A percentile compares a stretch with the other conserved stretches of the same genome.
These are phyloP conservation scores for Penicillium diatomitis DNA, from an alignment of 495 filamentous ascomycete species.

Conservation along the genomic window DNA sequence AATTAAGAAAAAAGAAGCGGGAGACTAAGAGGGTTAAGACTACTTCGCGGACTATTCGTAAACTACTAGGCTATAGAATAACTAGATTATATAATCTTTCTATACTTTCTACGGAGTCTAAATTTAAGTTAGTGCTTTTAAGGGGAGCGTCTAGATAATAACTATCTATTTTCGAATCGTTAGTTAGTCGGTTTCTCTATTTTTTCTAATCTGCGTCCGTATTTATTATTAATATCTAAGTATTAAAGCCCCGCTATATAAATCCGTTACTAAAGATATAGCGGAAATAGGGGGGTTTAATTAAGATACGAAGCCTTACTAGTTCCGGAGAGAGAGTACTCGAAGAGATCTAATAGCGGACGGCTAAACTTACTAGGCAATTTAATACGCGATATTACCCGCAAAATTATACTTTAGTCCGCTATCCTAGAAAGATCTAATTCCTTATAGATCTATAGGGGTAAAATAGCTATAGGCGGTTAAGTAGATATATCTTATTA, in stretches of 20 bases:
- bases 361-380: not conserved
- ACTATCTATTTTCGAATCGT: not conserved
- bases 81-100: not conserved
- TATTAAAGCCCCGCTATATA: not conserved
- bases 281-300: not conserved
- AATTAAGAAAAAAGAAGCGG: not conserved
- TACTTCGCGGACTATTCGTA: not conserved
- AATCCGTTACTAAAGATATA: not conserved
- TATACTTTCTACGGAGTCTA: not conserved
- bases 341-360: not conserved
- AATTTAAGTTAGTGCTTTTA: not conserved
- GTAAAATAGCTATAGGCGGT: not conserved
- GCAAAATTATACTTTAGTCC: not conserved
- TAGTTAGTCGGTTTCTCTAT: not conserved
- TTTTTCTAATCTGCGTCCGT: not conserved
- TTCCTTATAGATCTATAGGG: not conserved
- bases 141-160: not conserved
- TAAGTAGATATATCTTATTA: not conserved
- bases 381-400: not conserved
- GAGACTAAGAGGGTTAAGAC: not conserved
- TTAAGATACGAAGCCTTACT: not conserved
- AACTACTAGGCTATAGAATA: not conserved
- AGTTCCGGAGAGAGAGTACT: not conserved
- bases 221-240: not conserved
- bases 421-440: not conserved